Base-by-base conservation (phyloP, 202 grass and related monocot genomes). In the Panicum hallii region DNA sequence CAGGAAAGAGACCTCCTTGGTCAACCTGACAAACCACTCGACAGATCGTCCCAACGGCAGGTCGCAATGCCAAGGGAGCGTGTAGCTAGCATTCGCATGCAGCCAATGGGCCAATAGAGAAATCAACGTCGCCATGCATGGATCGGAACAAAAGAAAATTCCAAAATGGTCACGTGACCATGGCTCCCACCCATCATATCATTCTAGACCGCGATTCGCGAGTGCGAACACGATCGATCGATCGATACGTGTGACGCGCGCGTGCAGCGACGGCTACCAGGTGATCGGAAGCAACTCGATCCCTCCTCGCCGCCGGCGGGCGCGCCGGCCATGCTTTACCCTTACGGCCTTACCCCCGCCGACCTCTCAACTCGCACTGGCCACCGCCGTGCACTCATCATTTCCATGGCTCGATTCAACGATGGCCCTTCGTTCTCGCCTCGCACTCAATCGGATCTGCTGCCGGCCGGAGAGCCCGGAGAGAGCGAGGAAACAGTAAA, bases 31-130 rank as follows among this genome's bases (percentile, higher is more conserved):
- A 61, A 49, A 28, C 44, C 38, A 17, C 62, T 36, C 43, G 52
- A 78, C 73, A 78, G 63, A 62, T 69, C 42, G 74, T 79, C 73
- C 82, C 63, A 77, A 57, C 12, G 57, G 26, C 74, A 48, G 53
- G 44, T 42, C 36, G 36, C 36, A 38, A 38, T 22, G 63, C 22
- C 38, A 70, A 78, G 46, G 26, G 26, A 19, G 70, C n/a, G 1
- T 2, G 32, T 7, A 32, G 47, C 47, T 20, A 77, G 40, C 73
- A 26, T 70, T 63, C 70, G 64, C 63, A 77, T 23, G 72, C 50
- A 78, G 81, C 32, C 78, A 67, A n/a, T 82, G 12, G 15, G 9
- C 19, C 13, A 38, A 32, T 26, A 23, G 42, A 26, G 38, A 30
- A 63, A 84, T 43, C 55, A 54, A 64, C 34, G 44, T 38, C n/a